Conservation (phyloP, 2,329 filamentous ascomycete species). For the Fusarium graminum region DNA sequence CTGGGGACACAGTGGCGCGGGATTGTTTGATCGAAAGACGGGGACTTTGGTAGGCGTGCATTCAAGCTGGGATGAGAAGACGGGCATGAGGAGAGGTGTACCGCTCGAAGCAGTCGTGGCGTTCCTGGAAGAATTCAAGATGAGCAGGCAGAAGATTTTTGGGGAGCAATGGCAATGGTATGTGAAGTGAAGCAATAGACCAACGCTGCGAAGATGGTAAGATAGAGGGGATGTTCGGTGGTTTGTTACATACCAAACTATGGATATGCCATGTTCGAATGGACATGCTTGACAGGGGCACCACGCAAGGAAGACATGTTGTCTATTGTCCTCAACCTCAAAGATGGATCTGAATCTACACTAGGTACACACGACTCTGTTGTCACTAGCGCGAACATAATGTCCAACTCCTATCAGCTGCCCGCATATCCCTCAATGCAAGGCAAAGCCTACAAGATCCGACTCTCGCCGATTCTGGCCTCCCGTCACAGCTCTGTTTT, state of each 20-base stretch:
- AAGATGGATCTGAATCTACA: slow-evolving; percentile 30
- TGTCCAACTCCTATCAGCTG: slow-evolving; percentile 26
- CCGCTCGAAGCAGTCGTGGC: slow-evolving; percentile 58
- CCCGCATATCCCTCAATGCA: slow-evolving; percentile 18
- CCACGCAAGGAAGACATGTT: slow-evolving; percentile 8
- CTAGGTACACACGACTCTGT: slow-evolving; percentile 26
- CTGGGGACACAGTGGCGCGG: slow-evolving; percentile 68
- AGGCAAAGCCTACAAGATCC: slow-evolving; percentile 22
- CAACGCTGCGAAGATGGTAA: not conserved
- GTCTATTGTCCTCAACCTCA: slow-evolving; percentile 25
- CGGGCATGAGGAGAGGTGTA: slow-evolving; percentile 64
- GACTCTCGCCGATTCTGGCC: slow-evolving; percentile 15
- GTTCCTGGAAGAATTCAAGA: slow-evolving; percentile 53
- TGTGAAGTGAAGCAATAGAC: slow-evolving; percentile 11
- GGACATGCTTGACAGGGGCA: not conserved
- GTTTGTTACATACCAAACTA: not conserved
- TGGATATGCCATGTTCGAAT: not conserved
- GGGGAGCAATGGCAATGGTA: slow-evolving; percentile 32
- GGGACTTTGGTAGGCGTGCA: slow-evolving; percentile 63
- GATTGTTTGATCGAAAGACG: slow-evolving; percentile 56
- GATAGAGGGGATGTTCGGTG: not conserved
- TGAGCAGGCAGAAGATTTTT: slow-evolving; percentile 13
- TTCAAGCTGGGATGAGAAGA: slow-evolving; percentile 67
- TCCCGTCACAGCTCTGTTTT: slow-evolving; percentile 14
- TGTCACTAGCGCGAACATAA: slow-evolving; percentile 23